Base-by-base conservation (phyloP, 768 basidiomycete genomes). In the Rhizopogon roseolus region DNA sequence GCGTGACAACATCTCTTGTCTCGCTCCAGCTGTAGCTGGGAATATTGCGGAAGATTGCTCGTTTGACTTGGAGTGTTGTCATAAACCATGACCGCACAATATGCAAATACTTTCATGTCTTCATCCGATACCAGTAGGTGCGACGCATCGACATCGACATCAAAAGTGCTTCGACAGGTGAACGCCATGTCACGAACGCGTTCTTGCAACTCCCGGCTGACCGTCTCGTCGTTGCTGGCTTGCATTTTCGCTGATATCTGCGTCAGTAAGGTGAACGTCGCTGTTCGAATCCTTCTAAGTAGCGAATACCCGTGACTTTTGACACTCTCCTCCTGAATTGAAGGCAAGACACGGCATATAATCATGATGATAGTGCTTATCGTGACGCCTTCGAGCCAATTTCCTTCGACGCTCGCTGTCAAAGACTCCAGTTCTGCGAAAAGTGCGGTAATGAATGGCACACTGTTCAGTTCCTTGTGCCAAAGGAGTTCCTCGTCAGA, bases 341-440 rank as follows among this genome's bases (percentile, higher is more conserved):
- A 69, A 0, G 68, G 61, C 34, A 78, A 61, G 3, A 79, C 52
- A 19, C 79, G 75, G 53, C 60, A 57, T 10, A 63, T 60, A 5
- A 80, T 57, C 34, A 70, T 53, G 10, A 69, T 64, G 22, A 72
- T 66, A 5, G 65, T 75, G 48, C 65, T 55, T 53, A 76, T 58
- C 0, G 72, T 60, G 29, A 60, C 52, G 0, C 57, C 57, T 57
- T 73, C 66, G 39, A 69, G 59, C 79, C 80, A 81, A 51, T 75
- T 81, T 3, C 53, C 66, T 54, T 66, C 59, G 16, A 80, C 59
- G 34, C 64, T 66, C 34, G 42, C 52, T n/a, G 79, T 46, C 7
- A 77, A 62, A 16, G 59, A 57, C 16, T 69, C 63, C 2, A 77
- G 57, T 52, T 75, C 74, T 9, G 36, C 54, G 1, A 81, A 52